A percentile compares a stretch with the other conserved stretches of the same genome.
These are phyloP conservation scores for Cercophora scortea DNA, from an alignment of 495 filamentous ascomycete genomes.

Conservation along the genomic window DNA sequence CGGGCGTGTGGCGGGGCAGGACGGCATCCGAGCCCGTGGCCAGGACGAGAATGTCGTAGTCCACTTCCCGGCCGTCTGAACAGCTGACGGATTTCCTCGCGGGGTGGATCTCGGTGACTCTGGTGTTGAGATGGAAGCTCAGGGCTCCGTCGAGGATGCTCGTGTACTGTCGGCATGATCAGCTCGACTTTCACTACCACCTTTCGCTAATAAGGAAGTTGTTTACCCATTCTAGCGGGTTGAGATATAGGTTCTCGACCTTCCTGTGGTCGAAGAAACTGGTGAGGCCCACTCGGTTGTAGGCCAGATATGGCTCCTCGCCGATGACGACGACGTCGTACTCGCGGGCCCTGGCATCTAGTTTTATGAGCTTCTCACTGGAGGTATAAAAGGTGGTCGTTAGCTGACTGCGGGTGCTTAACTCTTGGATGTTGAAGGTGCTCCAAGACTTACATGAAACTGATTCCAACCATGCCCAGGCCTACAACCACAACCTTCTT, in stretches of 20 bases:
- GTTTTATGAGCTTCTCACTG: constrained; percentile 82
- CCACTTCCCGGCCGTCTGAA: constrained; percentile 59
- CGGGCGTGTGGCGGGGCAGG: constrained; percentile 72
- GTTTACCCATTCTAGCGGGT: constrained; percentile 81
- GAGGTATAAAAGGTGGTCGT: background rate
- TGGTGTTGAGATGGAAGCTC: constrained; percentile 77
- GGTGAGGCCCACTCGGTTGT: constrained; percentile 93
- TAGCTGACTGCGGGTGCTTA: too few species aligned
- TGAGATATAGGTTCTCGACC: constrained; percentile 85
- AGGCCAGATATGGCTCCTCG: constrained; percentile 86
- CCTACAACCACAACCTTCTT: constrained; percentile 83
- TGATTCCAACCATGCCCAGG: constrained; percentile 91
- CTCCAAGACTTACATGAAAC: constrained; percentile 65
- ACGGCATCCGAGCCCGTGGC: constrained; percentile 90
- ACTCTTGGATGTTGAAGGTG: background rate
- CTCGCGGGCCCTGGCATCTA: constrained; percentile 65
- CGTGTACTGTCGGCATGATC: constrained; percentile 20
- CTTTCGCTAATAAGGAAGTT: too few species aligned
- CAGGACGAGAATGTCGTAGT: constrained; percentile 83
- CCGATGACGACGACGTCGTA: constrained; percentile 88
- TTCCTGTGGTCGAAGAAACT: constrained; percentile 88
- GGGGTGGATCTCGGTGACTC: constrained; percentile 63
- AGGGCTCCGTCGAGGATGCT: constrained; percentile 54
- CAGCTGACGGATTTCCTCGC: constrained; percentile 59
- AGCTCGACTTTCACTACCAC: too few species aligned